Percentiles rank a stretch among this genome's conserved stretches.
phyloP scores from a whole-genome alignment of 345 rosid genomes.

The Heritiera littoralis region DNA sequence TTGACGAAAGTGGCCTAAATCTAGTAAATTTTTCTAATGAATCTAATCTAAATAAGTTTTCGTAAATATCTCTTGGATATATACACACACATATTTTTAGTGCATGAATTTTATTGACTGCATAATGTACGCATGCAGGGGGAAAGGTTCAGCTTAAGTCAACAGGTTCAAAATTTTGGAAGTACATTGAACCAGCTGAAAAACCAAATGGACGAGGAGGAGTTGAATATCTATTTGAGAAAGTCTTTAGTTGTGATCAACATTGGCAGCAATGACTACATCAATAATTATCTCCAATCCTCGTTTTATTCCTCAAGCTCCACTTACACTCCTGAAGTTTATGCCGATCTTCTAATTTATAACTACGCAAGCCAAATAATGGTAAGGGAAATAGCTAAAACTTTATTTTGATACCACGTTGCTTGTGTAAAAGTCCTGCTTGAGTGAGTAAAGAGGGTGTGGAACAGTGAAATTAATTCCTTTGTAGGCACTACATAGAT shows the following conservation, averaged over 20 bases:
- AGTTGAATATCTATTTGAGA: slow-evolving; percentile 34
- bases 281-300: slow-evolving; percentile 74
- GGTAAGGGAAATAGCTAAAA: slow-evolving; percentile 31
- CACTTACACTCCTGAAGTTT: slow-evolving; percentile 47
- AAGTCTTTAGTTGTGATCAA: slow-evolving; percentile 63
- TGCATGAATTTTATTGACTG: too few species aligned
- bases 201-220: slow-evolving; percentile 30
- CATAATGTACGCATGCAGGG: slow-evolving; percentile 40
- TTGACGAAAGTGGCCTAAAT: slow-evolving; percentile 64
- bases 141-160: slow-evolving; percentile 56
- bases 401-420: not conserved
- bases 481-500: slow-evolving; percentile 43
- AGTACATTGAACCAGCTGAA: slow-evolving; percentile 52
- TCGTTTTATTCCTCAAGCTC: slow-evolving; percentile 47
- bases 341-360: slow-evolving; percentile 56
- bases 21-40: slow-evolving; percentile 24
- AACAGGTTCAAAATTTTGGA: slow-evolving; percentile 64
- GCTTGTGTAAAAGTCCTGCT: too few species aligned
- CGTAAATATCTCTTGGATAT: not conserved
- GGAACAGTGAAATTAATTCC: not conserved
- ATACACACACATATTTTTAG: too few species aligned
- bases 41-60: not conserved
- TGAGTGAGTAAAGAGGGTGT: too few species aligned
- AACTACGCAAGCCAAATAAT: slow-evolving; percentile 48
- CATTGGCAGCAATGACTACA: slow-evolving; percentile 81